Evolutionary conservation across 2,329 filamentous ascomycete species (phyloP), one percentile per base, ranked within the genome.

Genomic region (Setomelanomma holmii): DNA sequence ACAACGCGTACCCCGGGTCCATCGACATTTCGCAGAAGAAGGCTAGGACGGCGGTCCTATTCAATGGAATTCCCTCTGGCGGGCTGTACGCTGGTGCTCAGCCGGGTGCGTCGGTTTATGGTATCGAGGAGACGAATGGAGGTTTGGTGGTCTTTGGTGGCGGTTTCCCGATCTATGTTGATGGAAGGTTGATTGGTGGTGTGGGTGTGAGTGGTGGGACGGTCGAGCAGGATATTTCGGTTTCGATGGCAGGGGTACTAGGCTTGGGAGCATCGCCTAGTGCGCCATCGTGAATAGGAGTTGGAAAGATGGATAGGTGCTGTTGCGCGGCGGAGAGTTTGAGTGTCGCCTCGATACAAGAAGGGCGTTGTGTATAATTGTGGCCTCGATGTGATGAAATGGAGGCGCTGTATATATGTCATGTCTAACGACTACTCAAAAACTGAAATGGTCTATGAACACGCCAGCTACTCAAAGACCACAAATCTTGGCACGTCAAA

Each of bases 21-120:
- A 67, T 71, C 38, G 67, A 70, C 19, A 57, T 71, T 12, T 63
- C 60, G 4, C 57, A 57, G 23, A 69, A 68, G 52, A 71, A 71
- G 46, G 66, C 68, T 11, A 55, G 60, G 14, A 70, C 67, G 2
- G 61, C 62, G 3, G 64, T 69, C 6, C 33, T 70, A 7, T 70
- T 70, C 45, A 68, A 66, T 30, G 68, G 68, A 36, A n/a, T 36
- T 3, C 7, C 67, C 8, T 61, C 51, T n/a, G 59, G 45, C 2
- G 52, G 41, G 6, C 34, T 63, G 10, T 64, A 61, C 21, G 47
- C 45, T 6, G 21, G 40, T 6, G 53, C 50, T 6, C 61, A 69
- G 50, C 61, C 63, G 2, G 61, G 63, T 7, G 54, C 52, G 30
- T 35, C 56, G 1, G 41, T 66, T 6, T 68, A 66, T 41, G 64